phyloP scores from a whole-genome alignment of 176 grass and related monocot genomes.

The Olyra latifolia region DNA sequence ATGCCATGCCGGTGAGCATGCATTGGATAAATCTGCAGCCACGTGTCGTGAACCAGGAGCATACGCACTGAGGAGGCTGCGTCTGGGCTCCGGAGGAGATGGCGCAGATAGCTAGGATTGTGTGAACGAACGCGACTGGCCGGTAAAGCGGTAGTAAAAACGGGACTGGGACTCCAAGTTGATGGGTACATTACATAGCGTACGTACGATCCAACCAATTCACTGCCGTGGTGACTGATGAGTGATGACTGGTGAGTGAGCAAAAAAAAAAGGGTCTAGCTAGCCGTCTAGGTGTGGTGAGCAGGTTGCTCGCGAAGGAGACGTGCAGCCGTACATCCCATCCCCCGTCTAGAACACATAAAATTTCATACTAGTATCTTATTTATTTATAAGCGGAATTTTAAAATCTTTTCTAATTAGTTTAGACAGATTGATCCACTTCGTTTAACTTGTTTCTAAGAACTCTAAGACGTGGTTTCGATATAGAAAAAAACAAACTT shows the following conservation, averaged over 20 bases:
- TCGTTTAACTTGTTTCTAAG: no score
- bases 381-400: no score
- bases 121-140: neutral
- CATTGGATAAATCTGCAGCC: neutral
- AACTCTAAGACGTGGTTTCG: no score
- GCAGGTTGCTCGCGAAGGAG: no score
- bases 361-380: no score
- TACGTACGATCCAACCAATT: neutral
- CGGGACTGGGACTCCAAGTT: neutral
- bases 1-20: constrained; percentile 1
- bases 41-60: neutral
- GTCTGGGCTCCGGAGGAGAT: no score
- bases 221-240: neutral
- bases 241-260: neutral
- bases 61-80: neutral
- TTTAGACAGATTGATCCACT: no score
- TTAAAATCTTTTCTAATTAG: no score
- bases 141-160: neutral
- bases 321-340: no score
- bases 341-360: no score
- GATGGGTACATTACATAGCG: neutral
- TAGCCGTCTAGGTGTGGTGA: no score
- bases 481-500: no score
- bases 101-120: neutral
- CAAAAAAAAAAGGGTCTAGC: neutral